Evolutionary conservation across 2,329 filamentous ascomycete genomes (phyloP).

Genomic region (Exophiala bonariae): DNA sequence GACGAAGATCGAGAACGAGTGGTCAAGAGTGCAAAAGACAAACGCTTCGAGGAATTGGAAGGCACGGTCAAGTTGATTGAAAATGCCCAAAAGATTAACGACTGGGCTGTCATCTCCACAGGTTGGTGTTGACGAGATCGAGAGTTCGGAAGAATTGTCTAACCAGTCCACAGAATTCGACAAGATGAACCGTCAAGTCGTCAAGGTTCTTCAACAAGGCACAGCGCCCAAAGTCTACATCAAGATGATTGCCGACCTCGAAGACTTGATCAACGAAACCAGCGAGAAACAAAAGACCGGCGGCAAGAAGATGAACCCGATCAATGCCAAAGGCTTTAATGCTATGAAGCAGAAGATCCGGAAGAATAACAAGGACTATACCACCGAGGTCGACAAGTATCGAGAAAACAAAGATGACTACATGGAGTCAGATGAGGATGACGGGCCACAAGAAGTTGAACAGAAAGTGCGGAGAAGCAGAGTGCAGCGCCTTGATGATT

Average conservation of each 20-base stretch:
- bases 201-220: constrained; percentile 74
- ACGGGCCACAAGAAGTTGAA: constrained; percentile 56
- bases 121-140: constrained; percentile 58
- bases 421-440: constrained; percentile 82
- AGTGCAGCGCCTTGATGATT: constrained; percentile 50
- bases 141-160: neutral
- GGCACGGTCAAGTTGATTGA: constrained; percentile 86
- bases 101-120: constrained; percentile 89
- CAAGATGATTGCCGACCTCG: constrained; percentile 87
- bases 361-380: constrained; percentile 97
- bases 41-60: constrained; percentile 91
- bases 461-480: constrained; percentile 42
- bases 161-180: constrained; percentile 70
- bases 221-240: constrained; percentile 89
- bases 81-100: constrained; percentile 95
- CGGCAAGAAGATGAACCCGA: constrained; percentile 98
- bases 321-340: constrained; percentile 89
- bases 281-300: constrained; percentile 94
- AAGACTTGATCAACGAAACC: constrained; percentile 91
- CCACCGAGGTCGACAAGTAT: constrained; percentile 83
- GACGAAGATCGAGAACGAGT: constrained; percentile 83
- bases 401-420: constrained; percentile 80
- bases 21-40: constrained; percentile 98
- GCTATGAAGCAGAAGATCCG: constrained; percentile 97
- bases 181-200: constrained; percentile 84